These are phyloP conservation scores for Trichophyton equinum DNA, from an alignment of 2,329 filamentous ascomycete genomes.

Conservation along the genomic window DNA sequence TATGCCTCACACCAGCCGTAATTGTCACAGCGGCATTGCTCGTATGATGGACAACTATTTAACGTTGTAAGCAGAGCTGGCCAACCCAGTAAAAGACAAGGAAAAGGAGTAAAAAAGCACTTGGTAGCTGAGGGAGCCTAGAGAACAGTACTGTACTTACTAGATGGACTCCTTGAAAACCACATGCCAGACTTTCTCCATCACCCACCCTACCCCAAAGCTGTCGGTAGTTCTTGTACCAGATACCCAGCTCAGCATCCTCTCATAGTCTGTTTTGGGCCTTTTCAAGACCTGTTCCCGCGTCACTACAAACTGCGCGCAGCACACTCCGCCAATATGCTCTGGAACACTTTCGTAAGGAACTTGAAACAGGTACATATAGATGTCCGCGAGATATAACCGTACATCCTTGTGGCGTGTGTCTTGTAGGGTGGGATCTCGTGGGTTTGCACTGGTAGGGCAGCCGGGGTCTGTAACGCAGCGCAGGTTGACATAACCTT, in stretches of 20 bases:
- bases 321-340: slow-evolving; percentile 47
- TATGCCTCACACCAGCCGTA: not conserved
- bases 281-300: slow-evolving; percentile 39
- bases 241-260: slow-evolving; percentile 47
- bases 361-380: slow-evolving; percentile 35
- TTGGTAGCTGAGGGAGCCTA: too few relatives aligned
- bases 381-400: slow-evolving; percentile 24
- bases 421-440: slow-evolving; percentile 15
- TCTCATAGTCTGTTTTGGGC: slow-evolving; percentile 43
- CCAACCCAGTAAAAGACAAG: too few relatives aligned
- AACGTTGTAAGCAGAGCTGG: too few relatives aligned
- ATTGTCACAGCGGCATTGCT: slow-evolving; percentile 7
- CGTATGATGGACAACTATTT: slow-evolving; percentile 5
- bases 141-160: slow-evolving; percentile 16
- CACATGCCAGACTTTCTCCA: slow-evolving; percentile 56
- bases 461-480: slow-evolving; percentile 50
- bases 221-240: slow-evolving; percentile 41
- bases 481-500: slow-evolving; percentile 49
- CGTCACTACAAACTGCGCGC: slow-evolving; percentile 53
- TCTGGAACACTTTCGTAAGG: slow-evolving; percentile 38
- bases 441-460: slow-evolving; percentile 20
- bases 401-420: slow-evolving; percentile 3
- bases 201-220: slow-evolving; percentile 45
- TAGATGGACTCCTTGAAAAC: slow-evolving; percentile 35
- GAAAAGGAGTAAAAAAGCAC: too few relatives aligned